Base-by-base conservation (phyloP, 2,329 filamentous ascomycete species). In the Aspergillus sp. region DNA sequence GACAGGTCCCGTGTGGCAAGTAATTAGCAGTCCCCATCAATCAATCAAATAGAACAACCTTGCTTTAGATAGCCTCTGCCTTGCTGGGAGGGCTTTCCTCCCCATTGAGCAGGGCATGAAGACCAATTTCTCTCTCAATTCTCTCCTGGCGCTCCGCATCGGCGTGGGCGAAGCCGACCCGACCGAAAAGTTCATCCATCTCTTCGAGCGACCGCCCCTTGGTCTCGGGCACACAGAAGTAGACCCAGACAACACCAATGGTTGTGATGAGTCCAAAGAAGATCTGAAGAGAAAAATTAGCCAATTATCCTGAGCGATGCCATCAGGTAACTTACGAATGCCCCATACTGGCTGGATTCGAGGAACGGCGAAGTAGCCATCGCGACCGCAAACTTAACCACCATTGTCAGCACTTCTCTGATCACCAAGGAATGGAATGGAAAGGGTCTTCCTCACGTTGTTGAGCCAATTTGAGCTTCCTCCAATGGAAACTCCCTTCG, bases 281-380 rank as follows among this genome's bases (percentile, higher is more conserved):
- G 35, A 86, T 74, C 40, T 82, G 85, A 0, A 81, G 82, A 11
- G 80, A 80, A 38, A 80, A 83, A 0, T 68, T 72, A 28, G 82
- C 80, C 4, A n/a, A n/a, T n/a, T n/a, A n/a, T n/a, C n/a, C n/a
- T n/a, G n/a, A n/a, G n/a, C n/a, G n/a, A n/a, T n/a, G n/a, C n/a
- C n/a, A n/a, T n/a, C n/a, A n/a, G n/a, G n/a, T n/a, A n/a, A n/a
- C n/a, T n/a, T n/a, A n/a, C n/a, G n/a, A n/a, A n/a, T n/a, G n/a
- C n/a, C n/a, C n/a, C n/a, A n/a, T n/a, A n/a, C n/a, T n/a, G n/a
- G n/a, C n/a, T n/a, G n/a, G 60, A 51, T 2, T 64, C 60, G 1
- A 85, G 61, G 68, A 85, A 78, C 28, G 78, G 72, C 0, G 80
- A 80, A 0, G 80, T 83, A 8, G 82, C 73, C 47, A 82, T 77